Evolutionary conservation across 2,329 filamentous ascomycete genomes (phyloP).

Genomic region (Phyllosticta citrichinensis): DNA sequence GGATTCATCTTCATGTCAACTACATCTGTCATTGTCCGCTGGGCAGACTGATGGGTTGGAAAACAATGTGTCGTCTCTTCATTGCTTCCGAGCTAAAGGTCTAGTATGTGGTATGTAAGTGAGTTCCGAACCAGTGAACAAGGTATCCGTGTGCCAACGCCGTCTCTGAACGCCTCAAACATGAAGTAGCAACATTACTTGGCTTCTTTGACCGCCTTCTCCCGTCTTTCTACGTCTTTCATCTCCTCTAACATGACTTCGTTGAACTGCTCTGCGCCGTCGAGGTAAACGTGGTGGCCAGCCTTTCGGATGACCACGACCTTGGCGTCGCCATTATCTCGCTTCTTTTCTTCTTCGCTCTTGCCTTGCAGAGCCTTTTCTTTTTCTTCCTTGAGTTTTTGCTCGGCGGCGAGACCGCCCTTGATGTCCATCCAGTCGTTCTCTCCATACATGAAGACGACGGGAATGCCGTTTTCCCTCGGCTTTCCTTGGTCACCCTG

Average conservation of each 20-base stretch:
- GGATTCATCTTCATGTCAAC: not conserved
- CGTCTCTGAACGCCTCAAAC: not conserved
- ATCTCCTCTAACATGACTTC: conserved; percentile 55
- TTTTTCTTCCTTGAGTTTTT: conserved; percentile 64
- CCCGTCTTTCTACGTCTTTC: conserved; percentile 46
- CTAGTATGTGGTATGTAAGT: not conserved
- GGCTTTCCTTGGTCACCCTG: conserved; percentile 12
- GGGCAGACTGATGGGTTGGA: not conserved
- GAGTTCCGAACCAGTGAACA: not conserved
- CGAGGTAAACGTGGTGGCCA: conserved; percentile 63
- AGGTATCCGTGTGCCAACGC: not conserved
- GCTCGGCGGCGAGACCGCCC: conserved; percentile 69
- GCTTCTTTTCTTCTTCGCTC: conserved; percentile 55
- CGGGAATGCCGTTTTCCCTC: conserved; percentile 58
- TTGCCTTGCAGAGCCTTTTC: conserved; percentile 46
- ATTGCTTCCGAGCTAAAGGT: not conserved
- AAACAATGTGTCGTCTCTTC: not conserved
- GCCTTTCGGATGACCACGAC: conserved; percentile 67
- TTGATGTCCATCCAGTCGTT: conserved; percentile 25
- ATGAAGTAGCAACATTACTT: not conserved
- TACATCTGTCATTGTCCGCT: not conserved
- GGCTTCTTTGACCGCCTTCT: conserved; percentile 14
- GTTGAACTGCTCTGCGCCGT: conserved; percentile 63
- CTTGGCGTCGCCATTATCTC: conserved; percentile 71
- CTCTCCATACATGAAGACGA: conserved; percentile 43